Percentiles rank a stretch among this genome's conserved stretches.
Evolutionary conservation across 805 yeast species (phyloP).

Genomic region (Kockiozyma suomiensis): DNA sequence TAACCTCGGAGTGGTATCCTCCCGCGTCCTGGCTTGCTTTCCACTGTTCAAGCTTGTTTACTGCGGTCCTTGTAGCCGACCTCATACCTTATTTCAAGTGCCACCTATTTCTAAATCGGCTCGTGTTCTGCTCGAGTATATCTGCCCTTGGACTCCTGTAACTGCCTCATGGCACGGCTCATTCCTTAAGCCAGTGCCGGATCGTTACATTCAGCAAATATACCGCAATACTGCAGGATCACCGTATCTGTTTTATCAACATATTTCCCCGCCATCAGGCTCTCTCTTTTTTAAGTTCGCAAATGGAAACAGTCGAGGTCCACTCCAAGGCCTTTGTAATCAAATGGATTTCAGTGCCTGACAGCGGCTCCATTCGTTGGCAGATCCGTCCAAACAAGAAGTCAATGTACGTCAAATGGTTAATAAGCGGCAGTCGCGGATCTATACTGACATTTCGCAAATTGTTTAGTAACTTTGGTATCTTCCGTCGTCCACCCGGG

Average conservation of each 20-base stretch:
- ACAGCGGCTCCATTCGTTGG: slow-evolving; percentile 68
- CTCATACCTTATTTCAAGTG: background rate
- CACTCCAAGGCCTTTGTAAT: slow-evolving; percentile 87
- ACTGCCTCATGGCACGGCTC: no score
- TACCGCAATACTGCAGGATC: background rate
- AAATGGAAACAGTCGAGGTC: slow-evolving; percentile 87
- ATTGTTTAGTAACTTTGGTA: slow-evolving; percentile 29
- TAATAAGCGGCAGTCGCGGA: background rate
- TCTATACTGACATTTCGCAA: background rate
- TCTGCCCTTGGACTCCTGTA: no score
- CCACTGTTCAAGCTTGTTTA: background rate
- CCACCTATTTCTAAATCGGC: no score
- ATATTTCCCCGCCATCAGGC: background rate
- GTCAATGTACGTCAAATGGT: slow-evolving; percentile 47
- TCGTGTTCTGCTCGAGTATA: background rate
- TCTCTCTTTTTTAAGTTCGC: background rate
- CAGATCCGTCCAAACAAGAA: slow-evolving; percentile 77
- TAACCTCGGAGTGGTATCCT: no score
- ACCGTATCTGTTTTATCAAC: background rate
- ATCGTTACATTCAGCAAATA: background rate
- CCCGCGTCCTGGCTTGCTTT: background rate
- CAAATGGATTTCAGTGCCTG: slow-evolving; percentile 85
- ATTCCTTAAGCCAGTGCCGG: no score
- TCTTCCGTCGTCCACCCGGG: slow-evolving; percentile 23
- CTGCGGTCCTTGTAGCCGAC: background rate